A percentile compares a stretch with the other conserved stretches of the same genome.
Conservation (phyloP, 129 eudicot species). For the Escallonia rubra region DNA sequence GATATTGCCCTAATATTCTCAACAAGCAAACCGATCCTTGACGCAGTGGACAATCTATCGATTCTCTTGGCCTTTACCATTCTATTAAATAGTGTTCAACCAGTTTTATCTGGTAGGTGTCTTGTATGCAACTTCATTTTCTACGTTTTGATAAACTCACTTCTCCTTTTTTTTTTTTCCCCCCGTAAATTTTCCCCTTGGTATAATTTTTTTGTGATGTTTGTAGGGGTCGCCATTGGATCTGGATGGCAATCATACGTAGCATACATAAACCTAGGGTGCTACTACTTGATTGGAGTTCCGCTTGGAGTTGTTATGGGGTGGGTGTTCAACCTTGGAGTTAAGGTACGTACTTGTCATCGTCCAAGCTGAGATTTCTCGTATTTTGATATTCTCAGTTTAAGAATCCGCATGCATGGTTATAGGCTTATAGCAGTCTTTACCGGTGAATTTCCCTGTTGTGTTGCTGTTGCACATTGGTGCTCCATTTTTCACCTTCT, state of each 20-base stretch:
- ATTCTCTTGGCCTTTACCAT: slow-evolving; percentile 74
- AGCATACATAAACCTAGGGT: slow-evolving; percentile 75
- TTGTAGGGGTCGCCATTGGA: slow-evolving; percentile 83
- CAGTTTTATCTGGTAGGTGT: slow-evolving; percentile 69
- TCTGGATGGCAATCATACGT: slow-evolving; percentile 90
- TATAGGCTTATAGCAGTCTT: no score
- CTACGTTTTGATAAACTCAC: background rate
- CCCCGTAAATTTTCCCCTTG: background rate
- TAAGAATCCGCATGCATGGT: no score
- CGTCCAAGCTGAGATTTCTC: background rate
- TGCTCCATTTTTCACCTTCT: no score
- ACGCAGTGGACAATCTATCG: slow-evolving; percentile 49
- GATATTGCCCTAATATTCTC: slow-evolving; percentile 63
- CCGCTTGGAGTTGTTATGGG: slow-evolving; percentile 80
- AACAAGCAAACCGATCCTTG: slow-evolving; percentile 38
- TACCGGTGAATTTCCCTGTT: no score
- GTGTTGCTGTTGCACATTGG: no score
- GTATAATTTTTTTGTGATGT: background rate
- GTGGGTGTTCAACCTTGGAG: slow-evolving; percentile 72
- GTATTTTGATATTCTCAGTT: no score
- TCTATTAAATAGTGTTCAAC: slow-evolving; percentile 82
- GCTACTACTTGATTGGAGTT: slow-evolving; percentile 67
- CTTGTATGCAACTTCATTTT: background rate
- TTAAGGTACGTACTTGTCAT: slow-evolving; percentile 44
- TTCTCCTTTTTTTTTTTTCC: background rate